Conservation (phyloP, 169 alveolate species). For the Eimeria maxima region DNA sequence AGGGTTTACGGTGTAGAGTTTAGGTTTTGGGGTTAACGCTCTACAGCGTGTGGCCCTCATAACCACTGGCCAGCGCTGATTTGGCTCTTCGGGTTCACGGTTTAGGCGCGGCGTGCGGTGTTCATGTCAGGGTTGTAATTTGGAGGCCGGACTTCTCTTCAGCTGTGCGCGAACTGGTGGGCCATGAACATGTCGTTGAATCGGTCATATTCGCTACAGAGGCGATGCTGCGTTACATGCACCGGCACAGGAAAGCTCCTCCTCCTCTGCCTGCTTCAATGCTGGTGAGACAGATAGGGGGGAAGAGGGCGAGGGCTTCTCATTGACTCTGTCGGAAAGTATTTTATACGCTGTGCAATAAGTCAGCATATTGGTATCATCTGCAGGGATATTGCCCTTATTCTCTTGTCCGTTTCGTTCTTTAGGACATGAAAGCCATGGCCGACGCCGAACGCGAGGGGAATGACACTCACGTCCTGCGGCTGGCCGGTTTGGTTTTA, state of each 20-base stretch:
- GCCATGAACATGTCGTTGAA: conserved; percentile 78
- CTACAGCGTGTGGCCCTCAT: no score
- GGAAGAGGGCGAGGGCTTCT: not conserved
- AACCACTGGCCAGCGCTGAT: no score
- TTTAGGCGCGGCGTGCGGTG: no score
- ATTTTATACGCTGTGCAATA: no score
- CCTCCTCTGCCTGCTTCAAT: conserved; percentile 68
- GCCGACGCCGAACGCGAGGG: not conserved
- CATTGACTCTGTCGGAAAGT: no score
- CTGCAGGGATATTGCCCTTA: no score
- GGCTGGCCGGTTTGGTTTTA: conserved; percentile 47
- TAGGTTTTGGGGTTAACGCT: not conserved
- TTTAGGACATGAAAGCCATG: conserved; percentile 32
- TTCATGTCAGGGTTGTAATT: conserved; percentile 38
- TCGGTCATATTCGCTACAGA: conserved; percentile 65
- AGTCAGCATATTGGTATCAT: no score
- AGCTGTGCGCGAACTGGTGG: conserved; percentile 60
- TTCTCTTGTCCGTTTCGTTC: not conserved
- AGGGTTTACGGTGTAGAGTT: not conserved
- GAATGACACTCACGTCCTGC: conserved; percentile 3
- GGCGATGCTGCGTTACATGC: conserved; percentile 70
- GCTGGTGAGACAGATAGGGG: conserved; percentile 33
- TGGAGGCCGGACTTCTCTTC: conserved; percentile 63
- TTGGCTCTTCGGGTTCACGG: no score
- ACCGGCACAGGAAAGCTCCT: conserved; percentile 58